Conservation (phyloP, 352 stramenopile species). For the Phytophthora citrophthora region DNA sequence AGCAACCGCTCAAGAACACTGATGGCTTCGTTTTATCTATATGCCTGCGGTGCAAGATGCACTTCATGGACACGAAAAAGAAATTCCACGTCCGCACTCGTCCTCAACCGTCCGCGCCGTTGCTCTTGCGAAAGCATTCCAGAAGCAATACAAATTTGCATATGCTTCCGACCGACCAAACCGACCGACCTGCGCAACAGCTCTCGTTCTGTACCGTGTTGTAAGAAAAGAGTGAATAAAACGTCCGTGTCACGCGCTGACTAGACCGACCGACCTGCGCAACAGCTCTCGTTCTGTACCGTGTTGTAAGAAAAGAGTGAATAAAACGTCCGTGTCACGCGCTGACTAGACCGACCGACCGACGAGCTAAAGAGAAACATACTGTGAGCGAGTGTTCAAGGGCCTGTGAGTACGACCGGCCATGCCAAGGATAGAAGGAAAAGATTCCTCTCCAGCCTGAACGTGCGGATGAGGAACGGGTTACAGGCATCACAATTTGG, state of each 20-base stretch:
- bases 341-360: slow-evolving; percentile 3
- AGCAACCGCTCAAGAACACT: not conserved
- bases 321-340: not conserved
- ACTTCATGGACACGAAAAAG: not conserved
- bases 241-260: slow-evolving; percentile 2
- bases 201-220: slow-evolving; percentile 26
- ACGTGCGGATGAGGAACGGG: slow-evolving; percentile 4
- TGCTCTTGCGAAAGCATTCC: not conserved
- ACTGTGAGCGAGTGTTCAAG: not conserved
- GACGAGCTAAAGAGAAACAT: not conserved
- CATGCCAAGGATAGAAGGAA: not conserved
- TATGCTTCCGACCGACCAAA: slow-evolving; percentile 24
- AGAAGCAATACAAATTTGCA: slow-evolving; percentile 10
- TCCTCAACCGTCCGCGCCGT: too few species aligned
- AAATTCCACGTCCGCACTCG: slow-evolving; percentile 1
- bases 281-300: slow-evolving; percentile 34
- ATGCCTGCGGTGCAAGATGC: too few species aligned
- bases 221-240: slow-evolving; percentile 1
- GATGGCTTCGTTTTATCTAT: not conserved
- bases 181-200: slow-evolving; percentile 29
- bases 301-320: slow-evolving; percentile 6
- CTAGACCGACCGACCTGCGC: slow-evolving; percentile 22
- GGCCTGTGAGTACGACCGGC: slow-evolving; percentile 9
- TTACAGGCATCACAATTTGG: not conserved
- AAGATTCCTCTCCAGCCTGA: not conserved